Conservation (phyloP, 208 protist species). For the Crithidia fasciculata region DNA sequence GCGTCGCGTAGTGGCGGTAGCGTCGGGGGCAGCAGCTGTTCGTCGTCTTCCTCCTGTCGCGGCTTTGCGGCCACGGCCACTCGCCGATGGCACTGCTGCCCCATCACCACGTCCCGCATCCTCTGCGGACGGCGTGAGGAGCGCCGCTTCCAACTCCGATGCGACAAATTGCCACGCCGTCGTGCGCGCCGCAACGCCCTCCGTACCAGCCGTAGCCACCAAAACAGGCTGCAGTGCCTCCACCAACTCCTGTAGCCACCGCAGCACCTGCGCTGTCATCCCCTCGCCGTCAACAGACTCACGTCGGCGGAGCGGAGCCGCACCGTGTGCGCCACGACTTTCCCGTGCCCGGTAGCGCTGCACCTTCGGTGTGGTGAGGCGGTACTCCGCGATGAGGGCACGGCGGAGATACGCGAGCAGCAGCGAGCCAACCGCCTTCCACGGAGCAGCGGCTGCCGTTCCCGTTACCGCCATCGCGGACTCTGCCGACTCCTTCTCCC, state of each 20-base stretch:
- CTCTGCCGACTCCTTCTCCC: background rate
- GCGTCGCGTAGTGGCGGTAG: background rate
- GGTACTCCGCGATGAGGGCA: slow-evolving; percentile 53
- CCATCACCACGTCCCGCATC: background rate
- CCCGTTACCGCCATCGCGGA: background rate
- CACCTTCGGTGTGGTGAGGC: slow-evolving; percentile 39
- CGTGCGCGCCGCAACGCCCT: background rate
- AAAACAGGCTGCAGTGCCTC: slow-evolving; percentile 9
- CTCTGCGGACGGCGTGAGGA: slow-evolving; percentile 18
- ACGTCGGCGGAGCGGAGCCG: background rate
- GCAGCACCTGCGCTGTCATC: background rate
- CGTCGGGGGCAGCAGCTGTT: background rate
- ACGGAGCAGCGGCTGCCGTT: slow-evolving; percentile 22
- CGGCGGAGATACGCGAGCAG: slow-evolving; percentile 45
- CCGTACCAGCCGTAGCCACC: background rate
- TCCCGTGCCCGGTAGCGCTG: slow-evolving; percentile 19
- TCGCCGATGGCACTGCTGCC: background rate
- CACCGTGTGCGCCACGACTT: background rate
- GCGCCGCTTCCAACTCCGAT: slow-evolving; percentile 14
- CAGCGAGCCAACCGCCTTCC: slow-evolving; percentile 60
- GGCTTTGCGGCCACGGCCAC: background rate
- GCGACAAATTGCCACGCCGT: slow-evolving; percentile 6
- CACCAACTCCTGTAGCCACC: slow-evolving; percentile 8
- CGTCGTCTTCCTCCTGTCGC: background rate
- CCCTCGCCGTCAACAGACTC: slow-evolving; percentile 5